A percentile compares a stretch with the other conserved stretches of the same genome.
Evolutionary conservation across 495 filamentous ascomycete genomes (phyloP).

Genomic region (Hyaloscypha variabilis): DNA sequence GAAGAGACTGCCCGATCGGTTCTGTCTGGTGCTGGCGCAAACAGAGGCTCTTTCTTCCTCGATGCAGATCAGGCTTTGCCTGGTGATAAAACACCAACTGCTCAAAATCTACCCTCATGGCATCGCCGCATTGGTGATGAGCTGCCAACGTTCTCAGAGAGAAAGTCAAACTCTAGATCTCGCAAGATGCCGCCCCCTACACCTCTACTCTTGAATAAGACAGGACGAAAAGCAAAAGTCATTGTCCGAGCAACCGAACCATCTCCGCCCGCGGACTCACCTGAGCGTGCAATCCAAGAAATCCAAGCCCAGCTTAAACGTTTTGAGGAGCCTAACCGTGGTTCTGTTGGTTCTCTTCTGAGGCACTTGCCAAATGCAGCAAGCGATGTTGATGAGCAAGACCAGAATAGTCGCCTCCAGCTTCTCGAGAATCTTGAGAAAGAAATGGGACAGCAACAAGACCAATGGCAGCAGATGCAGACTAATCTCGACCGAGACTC

Average conservation of each 20-base stretch:
- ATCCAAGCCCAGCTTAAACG: slow-evolving; percentile 51
- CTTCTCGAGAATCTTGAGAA: slow-evolving; percentile 53
- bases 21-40: not conserved
- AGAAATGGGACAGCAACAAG: slow-evolving; percentile 54
- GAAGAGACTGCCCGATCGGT: slow-evolving; percentile 21
- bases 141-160: slow-evolving; percentile 54
- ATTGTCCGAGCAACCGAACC: slow-evolving; percentile 31
- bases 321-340: slow-evolving; percentile 30
- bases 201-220: slow-evolving; percentile 45
- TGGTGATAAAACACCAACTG: slow-evolving; percentile 22
- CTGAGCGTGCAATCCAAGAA: slow-evolving; percentile 46
- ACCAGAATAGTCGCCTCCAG: slow-evolving; percentile 29
- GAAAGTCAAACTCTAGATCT: slow-evolving; percentile 33
- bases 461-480: slow-evolving; percentile 52
- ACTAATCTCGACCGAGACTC: slow-evolving; percentile 50
- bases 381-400: slow-evolving; percentile 32
- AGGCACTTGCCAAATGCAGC: slow-evolving; percentile 31
- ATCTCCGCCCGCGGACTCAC: slow-evolving; percentile 50
- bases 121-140: slow-evolving; percentile 55
- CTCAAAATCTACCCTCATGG: slow-evolving; percentile 33
- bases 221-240: slow-evolving; percentile 36
- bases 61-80: slow-evolving; percentile 22
- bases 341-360: slow-evolving; percentile 26
- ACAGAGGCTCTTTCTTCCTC: slow-evolving; percentile 25
- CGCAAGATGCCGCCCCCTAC: slow-evolving; percentile 48